These are phyloP conservation scores for Puccinia hordei DNA, from an alignment of 1,284 basidiomycete genomes.

Conservation along the genomic window DNA sequence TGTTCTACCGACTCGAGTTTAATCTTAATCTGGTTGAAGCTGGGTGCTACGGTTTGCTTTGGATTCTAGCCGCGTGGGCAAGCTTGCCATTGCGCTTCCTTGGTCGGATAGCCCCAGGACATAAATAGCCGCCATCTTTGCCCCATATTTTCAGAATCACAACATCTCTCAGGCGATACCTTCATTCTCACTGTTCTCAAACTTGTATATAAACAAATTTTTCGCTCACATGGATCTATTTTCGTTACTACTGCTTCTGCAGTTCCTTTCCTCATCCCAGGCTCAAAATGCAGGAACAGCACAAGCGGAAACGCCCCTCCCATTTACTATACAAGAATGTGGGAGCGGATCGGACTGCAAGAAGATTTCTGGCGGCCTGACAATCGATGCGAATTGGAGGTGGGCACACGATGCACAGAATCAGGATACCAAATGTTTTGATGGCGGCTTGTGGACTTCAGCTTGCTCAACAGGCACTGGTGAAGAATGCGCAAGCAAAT, in stretches of 20 bases:
- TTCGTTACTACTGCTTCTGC: background rate
- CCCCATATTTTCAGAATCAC: background rate
- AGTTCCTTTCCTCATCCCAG: background rate
- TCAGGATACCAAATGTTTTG: background rate
- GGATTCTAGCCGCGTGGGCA: too few relatives aligned
- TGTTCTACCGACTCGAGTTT: too few relatives aligned
- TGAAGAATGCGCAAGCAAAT: constrained; percentile 6
- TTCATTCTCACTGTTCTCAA: background rate
- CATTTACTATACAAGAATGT: constrained; percentile 4
- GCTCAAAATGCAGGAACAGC: constrained; percentile 11
- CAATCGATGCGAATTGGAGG: constrained; percentile 29
- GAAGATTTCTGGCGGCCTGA: background rate
- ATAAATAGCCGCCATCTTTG: background rate
- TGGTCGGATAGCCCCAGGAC: too few relatives aligned
- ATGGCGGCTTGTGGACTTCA: background rate
- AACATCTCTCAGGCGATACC: background rate
- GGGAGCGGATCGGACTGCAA: background rate
- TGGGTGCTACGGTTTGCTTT: too few relatives aligned
- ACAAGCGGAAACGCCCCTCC: background rate
- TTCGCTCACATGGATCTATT: background rate
- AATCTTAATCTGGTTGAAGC: too few relatives aligned
- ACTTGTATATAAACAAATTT: background rate
- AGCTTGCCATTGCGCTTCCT: too few relatives aligned
- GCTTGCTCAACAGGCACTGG: constrained; percentile 23
- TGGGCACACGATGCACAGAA: background rate